phyloP scores from a whole-genome alignment of 139 green algal species.

The Coccomyxa sp. region DNA sequence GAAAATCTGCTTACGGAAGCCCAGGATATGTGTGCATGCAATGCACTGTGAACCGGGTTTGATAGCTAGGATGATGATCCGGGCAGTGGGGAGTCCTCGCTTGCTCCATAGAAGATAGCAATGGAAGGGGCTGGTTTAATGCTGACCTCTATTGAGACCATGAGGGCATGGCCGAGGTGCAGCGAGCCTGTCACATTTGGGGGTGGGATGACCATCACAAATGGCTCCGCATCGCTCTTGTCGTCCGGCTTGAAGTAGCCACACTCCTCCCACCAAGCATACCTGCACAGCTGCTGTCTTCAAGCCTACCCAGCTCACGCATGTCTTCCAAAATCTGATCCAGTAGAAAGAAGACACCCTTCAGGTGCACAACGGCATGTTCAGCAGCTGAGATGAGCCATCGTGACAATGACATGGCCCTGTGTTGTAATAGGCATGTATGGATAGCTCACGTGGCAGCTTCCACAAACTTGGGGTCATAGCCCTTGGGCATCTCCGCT shows the following conservation, averaged over 20 bases:
- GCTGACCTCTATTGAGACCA: slow-evolving; percentile 63
- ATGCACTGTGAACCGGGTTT: too few species aligned
- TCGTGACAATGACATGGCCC: too few species aligned
- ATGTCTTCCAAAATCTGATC: neutral
- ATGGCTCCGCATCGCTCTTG: slow-evolving; percentile 68
- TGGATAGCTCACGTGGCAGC: slow-evolving; percentile 25
- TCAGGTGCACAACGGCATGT: neutral
- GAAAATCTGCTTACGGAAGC: too few species aligned
- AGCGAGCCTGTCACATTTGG: slow-evolving; percentile 97
- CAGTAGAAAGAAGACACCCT: neutral
- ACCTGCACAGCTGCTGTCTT: slow-evolving; percentile 16
- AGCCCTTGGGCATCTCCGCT: slow-evolving; percentile 76
- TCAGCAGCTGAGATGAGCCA: neutral
- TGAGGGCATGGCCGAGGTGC: slow-evolving; percentile 96
- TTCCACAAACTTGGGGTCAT: slow-evolving; percentile 76
- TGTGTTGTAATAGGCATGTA: too few species aligned
- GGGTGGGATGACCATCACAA: slow-evolving; percentile 97
- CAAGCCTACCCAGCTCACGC: neutral
- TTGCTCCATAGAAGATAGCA: too few species aligned
- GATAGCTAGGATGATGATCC: too few species aligned
- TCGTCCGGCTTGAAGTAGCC: slow-evolving; percentile 91
- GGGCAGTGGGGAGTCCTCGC: too few species aligned
- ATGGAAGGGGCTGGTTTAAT: too few species aligned
- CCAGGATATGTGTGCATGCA: too few species aligned
- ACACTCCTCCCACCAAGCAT: slow-evolving; percentile 81